Percentiles rank a stretch among this genome's conserved stretches.
phyloP scores from a whole-genome alignment of 1,284 basidiomycete species.

The Ustilago lituana region DNA sequence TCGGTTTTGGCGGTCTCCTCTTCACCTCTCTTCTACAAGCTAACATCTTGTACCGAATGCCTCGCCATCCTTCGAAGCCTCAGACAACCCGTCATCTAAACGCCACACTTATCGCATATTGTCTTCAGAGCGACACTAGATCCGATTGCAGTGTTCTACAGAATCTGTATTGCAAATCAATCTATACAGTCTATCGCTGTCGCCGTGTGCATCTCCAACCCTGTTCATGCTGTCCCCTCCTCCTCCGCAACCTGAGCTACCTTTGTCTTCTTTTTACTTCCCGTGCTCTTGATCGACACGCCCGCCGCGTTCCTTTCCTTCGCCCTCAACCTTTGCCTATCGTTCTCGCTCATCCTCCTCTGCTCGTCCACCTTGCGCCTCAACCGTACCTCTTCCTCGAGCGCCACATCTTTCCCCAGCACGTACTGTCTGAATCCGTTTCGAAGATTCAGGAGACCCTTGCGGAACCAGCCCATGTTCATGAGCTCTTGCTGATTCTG shows the following conservation, averaged over 20 bases:
- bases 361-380: slow-evolving; percentile 15
- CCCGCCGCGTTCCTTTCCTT: slow-evolving; percentile 25
- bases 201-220: too few species aligned
- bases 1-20: slow-evolving; percentile 33
- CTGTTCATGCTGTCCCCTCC: too few species aligned
- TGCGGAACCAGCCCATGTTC: slow-evolving; percentile 49
- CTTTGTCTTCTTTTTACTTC: slow-evolving; percentile 25
- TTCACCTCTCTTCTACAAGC: too few species aligned
- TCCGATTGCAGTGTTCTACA: too few species aligned
- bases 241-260: neutral
- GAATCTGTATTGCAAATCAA: too few species aligned
- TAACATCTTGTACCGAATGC: too few species aligned
- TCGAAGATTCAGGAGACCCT: slow-evolving; percentile 36
- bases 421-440: slow-evolving; percentile 37
- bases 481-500: slow-evolving; percentile 37
- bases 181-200: too few species aligned
- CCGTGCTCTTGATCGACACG: slow-evolving; percentile 25
- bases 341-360: slow-evolving; percentile 22
- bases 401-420: slow-evolving; percentile 29
- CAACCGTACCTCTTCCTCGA: slow-evolving; percentile 21
- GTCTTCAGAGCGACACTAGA: too few species aligned
- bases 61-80: too few species aligned
- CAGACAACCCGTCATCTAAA: too few species aligned
- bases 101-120: too few species aligned
- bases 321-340: slow-evolving; percentile 18